These are phyloP conservation scores for Aurantiochytrium sp. DNA, from an alignment of 108 stramenopile genomes.

Conservation along the genomic window DNA sequence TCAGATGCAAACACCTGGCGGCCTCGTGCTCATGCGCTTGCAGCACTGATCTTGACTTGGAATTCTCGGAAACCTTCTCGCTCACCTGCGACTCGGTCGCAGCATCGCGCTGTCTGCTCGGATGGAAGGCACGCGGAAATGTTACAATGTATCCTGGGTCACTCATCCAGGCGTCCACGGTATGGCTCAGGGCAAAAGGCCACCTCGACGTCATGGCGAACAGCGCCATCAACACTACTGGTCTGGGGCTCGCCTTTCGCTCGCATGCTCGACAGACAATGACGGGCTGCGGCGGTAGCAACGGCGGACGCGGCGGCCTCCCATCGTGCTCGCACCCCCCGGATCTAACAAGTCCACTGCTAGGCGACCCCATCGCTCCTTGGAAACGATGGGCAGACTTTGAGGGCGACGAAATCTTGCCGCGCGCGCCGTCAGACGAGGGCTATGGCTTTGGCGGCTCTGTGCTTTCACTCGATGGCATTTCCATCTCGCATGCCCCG, in stretches of 20 bases:
- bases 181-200: neutral
- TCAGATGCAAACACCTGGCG: neutral
- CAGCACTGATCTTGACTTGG: neutral
- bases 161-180: neutral
- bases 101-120: neutral
- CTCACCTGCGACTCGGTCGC: neutral
- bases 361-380: neutral
- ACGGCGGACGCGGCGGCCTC: neutral
- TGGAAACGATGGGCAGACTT: neutral
- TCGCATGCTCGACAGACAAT: neutral
- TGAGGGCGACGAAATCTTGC: neutral
- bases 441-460: slow-evolving; percentile 7
- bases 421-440: neutral
- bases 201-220: neutral
- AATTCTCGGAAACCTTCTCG: neutral
- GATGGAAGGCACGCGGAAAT: neutral
- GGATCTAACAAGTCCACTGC: neutral
- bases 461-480: neutral
- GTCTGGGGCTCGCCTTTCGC: neutral
- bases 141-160: neutral
- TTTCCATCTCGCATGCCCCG: neutral
- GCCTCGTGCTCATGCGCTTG: neutral
- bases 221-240: neutral
- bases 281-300: neutral
- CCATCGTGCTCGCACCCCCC: neutral